Evolutionary conservation across 2,329 filamentous ascomycete genomes (phyloP), one percentile per base, ranked within the genome.

Genomic region (Exutisphaerella laricina): DNA sequence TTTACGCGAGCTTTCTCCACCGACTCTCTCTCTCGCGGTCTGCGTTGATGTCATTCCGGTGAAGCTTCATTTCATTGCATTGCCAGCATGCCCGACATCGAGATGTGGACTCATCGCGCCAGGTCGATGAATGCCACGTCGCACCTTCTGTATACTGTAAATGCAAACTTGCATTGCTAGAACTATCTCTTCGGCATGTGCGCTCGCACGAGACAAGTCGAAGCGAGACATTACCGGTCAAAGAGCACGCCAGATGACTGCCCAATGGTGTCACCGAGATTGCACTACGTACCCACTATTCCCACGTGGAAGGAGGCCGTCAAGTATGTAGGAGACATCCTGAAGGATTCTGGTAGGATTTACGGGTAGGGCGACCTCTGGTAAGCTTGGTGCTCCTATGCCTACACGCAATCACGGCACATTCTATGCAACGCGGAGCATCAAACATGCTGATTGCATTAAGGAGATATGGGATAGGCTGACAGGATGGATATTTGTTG

Each of bases 281-380:
- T 46, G 42, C 6, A 20, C 16, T 22, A n/a, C n/a, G n/a, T n/a
- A 5, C 23, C 32, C 31, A 8, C 29, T 37, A 42, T 25, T 33
- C 22, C 25, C 45, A 22, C 30, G 40, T 37, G 18, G 39, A 48
- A 25, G 35, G 31, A n/a, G n/a, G n/a, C n/a, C n/a, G n/a, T n/a
- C n/a, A n/a, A n/a, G 26, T 39, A 35, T 35, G 44, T 22, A 30
- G 32, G 26, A 30, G 35, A n/a, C 20, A 48, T 46, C 39, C 45
- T 41, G 35, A 39, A 46, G 45, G 49, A 46, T 41, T 39, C 16
- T 7, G 17, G 26, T 10, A 47, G 47, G 41, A 48, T 40, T 37
- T 30, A 37, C 48, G 48, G 48, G 45, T 50, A 50, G 45, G 41
- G 45, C 45, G 48, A 49, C 29, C 26, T 32, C 26, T 40, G 28